A percentile compares a stretch with the other conserved stretches of the same genome.
Conservation (phyloP, 164 flowering plant species). For the Litsea cubeba region DNA sequence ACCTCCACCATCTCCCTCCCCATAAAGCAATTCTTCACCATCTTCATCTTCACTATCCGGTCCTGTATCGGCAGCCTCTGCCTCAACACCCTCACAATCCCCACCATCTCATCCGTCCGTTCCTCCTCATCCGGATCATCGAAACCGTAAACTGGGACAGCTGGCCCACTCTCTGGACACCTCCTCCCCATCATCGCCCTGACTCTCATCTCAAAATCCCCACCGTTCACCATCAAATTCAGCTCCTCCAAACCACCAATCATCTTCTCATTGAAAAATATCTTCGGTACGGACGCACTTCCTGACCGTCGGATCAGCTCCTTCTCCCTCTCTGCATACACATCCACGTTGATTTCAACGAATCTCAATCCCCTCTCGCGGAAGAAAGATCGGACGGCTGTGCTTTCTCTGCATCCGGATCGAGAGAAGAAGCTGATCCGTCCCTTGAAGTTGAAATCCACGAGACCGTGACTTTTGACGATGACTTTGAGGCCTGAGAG, state of each 20-base stretch:
- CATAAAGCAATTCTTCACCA: slow-evolving; percentile 76
- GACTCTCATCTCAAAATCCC: slow-evolving; percentile 49
- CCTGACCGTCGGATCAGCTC: slow-evolving; percentile 69
- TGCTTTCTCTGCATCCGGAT: slow-evolving; percentile 78
- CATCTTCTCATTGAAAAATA: slow-evolving; percentile 79
- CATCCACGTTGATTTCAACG: slow-evolving; percentile 88
- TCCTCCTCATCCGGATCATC: slow-evolving; percentile 54
- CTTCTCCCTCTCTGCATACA: slow-evolving; percentile 60
- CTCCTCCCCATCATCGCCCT: slow-evolving; percentile 47
- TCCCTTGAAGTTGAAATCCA: slow-evolving; percentile 32
- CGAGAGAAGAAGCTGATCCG: slow-evolving; percentile 76
- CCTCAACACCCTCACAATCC: slow-evolving; percentile 55
- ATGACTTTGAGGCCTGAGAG: slow-evolving; percentile 70
- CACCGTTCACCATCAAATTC: slow-evolving; percentile 80
- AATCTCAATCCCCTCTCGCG: slow-evolving; percentile 52
- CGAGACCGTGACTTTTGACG: slow-evolving; percentile 35
- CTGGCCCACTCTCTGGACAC: slow-evolving; percentile 66
- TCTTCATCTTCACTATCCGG: slow-evolving; percentile 71
- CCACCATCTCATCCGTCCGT: slow-evolving; percentile 46
- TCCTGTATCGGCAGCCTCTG: slow-evolving; percentile 82
- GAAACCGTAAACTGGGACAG: slow-evolving; percentile 69
- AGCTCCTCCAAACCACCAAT: slow-evolving; percentile 81
- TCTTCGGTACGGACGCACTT: slow-evolving; percentile 57
- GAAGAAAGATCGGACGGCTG: slow-evolving; percentile 64
- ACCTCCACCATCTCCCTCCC: slow-evolving; percentile 69